Conservation (phyloP, 148 eudicot species). For the Nepenthes gracilis region DNA sequence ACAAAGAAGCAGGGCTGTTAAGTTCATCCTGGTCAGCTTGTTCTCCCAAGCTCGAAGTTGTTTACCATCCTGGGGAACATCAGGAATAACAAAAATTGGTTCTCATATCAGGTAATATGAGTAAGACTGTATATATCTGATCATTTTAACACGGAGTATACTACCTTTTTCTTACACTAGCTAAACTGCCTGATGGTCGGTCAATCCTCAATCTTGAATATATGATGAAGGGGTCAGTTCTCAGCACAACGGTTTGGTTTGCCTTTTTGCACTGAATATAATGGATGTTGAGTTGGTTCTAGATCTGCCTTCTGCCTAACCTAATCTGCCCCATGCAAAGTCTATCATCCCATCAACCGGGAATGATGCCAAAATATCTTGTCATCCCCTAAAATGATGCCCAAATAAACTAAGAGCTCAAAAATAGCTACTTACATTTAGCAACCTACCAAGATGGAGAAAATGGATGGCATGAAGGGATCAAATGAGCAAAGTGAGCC, state of each 20-base stretch:
- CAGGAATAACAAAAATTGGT: background rate
- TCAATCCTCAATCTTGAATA: too few relatives aligned
- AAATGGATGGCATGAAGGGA: too few relatives aligned
- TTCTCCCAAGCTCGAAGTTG: too few relatives aligned
- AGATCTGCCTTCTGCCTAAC: conserved; percentile 3
- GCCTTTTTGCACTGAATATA: background rate
- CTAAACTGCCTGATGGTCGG: too few relatives aligned
- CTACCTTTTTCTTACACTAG: conserved; percentile 11
- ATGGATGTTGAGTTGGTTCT: background rate
- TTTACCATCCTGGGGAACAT: too few relatives aligned
- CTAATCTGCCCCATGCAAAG: conserved; percentile 2
- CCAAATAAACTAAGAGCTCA: background rate
- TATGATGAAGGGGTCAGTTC: too few relatives aligned
- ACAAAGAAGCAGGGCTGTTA: background rate
- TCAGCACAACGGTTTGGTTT: background rate
- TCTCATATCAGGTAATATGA: too few relatives aligned
- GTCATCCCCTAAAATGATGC: background rate
- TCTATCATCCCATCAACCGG: background rate
- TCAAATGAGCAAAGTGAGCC: conserved; percentile 15
- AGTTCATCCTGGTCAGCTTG: too few relatives aligned
- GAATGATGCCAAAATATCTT: background rate
- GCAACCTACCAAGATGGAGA: too few relatives aligned
- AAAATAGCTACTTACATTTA: background rate
- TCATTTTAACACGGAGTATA: background rate
- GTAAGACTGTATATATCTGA: too few relatives aligned